Evolutionary conservation across 2,329 filamentous ascomycete species (phyloP).

Genomic region (Penicillium nordicum): DNA sequence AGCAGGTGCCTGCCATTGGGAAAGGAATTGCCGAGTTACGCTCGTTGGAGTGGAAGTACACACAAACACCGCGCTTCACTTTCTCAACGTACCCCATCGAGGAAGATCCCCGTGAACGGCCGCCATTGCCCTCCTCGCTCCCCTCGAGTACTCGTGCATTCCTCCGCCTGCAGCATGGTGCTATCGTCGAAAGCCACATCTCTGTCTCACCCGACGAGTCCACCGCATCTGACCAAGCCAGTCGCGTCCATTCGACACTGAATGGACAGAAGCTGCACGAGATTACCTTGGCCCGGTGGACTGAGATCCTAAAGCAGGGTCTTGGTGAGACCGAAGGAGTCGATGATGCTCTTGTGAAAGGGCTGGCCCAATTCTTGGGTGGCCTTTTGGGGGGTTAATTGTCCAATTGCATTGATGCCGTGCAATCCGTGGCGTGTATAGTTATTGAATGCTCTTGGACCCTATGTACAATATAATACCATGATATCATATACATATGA

Average conservation of each 20-base stretch:
- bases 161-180: slow-evolving; percentile 41
- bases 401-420: background rate
- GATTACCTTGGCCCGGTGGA: slow-evolving; percentile 36
- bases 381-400: slow-evolving; percentile 23
- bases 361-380: slow-evolving; percentile 28
- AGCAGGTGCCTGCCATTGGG: slow-evolving; percentile 51
- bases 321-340: slow-evolving; percentile 14
- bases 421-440: background rate
- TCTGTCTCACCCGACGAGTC: slow-evolving; percentile 36
- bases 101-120: slow-evolving; percentile 57
- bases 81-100: slow-evolving; percentile 62
- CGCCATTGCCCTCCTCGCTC: slow-evolving; percentile 49
- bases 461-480: slow-evolving; percentile 3
- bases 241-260: slow-evolving; percentile 29
- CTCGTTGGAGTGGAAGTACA: slow-evolving; percentile 67
- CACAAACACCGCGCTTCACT: slow-evolving; percentile 80
- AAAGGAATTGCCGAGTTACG: slow-evolving; percentile 58
- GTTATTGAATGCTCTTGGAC: background rate
- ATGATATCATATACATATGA: background rate
- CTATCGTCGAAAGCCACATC: slow-evolving; percentile 40
- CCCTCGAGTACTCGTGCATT: slow-evolving; percentile 44
- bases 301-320: slow-evolving; percentile 20
- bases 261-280: slow-evolving; percentile 50
- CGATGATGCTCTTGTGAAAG: slow-evolving; percentile 15
- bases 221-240: slow-evolving; percentile 34